Base-by-base conservation (phyloP, 352 stramenopile genomes). In the Albugo candida region DNA sequence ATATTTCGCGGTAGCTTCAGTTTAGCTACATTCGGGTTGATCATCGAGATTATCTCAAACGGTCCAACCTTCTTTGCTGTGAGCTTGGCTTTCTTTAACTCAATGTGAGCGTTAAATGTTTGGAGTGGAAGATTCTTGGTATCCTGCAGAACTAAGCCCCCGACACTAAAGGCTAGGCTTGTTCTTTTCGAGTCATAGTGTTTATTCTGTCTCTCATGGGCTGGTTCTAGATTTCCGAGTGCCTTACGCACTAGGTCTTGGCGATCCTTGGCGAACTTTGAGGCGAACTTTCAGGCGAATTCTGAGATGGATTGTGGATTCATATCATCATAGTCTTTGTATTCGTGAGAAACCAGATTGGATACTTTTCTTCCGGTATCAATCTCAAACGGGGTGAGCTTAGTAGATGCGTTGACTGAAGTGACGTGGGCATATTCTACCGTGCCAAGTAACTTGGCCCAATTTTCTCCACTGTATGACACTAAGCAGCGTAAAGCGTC, bases 381-480 rank as follows among this genome's bases (percentile, higher is more conserved):
- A n/a, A n/a, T n/a, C n/a, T n/a, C n/a, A 35, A 64, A 64, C 0
- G 53, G 52, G 24, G 57, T 50, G n/a, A 61, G 13, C 10, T 48
- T 48, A 0, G 49, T 56, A 1, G 53, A 52, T 10, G 20, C 18
- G 6, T 45, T 46, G 3, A 53, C 47, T 2, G 59, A n/a, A 2
- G 50, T 58, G 2, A 48, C 44, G 50, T 61, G 53, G n/a, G 57
- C 53, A 16, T 47, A 64, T 36, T 64, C 57, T 17, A 59, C 48
- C 12, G 52, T 55, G 36, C 53, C 51, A 4, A 61, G 51, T 8
- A 44, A 47, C 0, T 1, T 13, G 1, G 16, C 20, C 58, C 58
- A 64, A n/a, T 64, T 53, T 2, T 52, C 20, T 1, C 50, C 51
- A 17, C 58, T 48, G 16, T 51, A 41, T 13, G 49, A 50, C 1